Base-by-base conservation (phyloP, 2,329 filamentous ascomycete genomes). In the Corniculantispora saksenae region DNA sequence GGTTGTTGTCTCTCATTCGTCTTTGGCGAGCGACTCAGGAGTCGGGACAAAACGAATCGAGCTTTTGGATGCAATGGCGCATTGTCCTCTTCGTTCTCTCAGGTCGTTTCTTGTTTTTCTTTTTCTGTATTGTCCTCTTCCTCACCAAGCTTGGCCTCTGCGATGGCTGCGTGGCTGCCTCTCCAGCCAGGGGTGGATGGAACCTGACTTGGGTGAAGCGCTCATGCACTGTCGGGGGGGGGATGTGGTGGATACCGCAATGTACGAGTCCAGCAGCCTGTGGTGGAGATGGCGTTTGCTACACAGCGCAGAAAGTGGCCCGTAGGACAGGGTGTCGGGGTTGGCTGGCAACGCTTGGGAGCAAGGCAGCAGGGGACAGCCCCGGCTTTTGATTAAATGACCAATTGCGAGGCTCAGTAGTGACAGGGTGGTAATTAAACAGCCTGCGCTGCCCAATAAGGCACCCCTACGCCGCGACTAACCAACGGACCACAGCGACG, bases 371-470 rank as follows among this genome's bases (percentile, higher is more conserved):
- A 81, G 76, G 81, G 81, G 73, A 73, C 72, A 69, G 73, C 77
- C 59, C 64, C 58, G 77, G 78, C 76, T 78, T 80, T 79, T 80
- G 77, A 85, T 84, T 79, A 81, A 80, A 74, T 77, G 77, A 70
- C 83, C 83, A 86, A 85, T 85, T 76, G 78, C 72, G 72, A 73
- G 66, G 59, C 23, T 27, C 12, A n/a, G 50, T 66, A 64, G 69
- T 69, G 71, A 64, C 68, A 70, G 66, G 69, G 76, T 75, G 75
- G 75, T 45, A 57, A 65, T 62, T 76, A 78, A 78, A 76, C 75
- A 76, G 78, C 76, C 76, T 72, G 73, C 77, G 71, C 75, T 82
- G 78, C 81, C 83, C 80, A 84, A 86, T 82, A 71, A 74, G 78
- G 81, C 75, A 81, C 75, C 74, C 71, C 73, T 78, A n/a, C 35